phyloP scores from a whole-genome alignment of 768 basidiomycete genomes.

The Dioszegia crocea region DNA sequence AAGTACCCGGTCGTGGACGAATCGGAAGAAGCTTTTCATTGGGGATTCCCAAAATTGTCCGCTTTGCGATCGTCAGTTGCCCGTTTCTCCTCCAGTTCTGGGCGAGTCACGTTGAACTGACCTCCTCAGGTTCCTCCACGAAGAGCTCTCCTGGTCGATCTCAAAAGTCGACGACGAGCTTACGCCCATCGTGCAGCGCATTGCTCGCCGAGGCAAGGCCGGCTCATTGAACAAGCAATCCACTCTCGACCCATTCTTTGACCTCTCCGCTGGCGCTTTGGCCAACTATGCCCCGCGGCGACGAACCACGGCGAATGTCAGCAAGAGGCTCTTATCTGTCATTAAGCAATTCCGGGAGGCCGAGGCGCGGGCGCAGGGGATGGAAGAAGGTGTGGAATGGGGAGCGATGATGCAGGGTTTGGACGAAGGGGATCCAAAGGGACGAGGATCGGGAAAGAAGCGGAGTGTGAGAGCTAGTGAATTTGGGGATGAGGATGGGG shows the following conservation, averaged over 20 bases:
- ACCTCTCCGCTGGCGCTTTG: conserved; percentile 59
- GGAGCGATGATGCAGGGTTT: conserved; percentile 46
- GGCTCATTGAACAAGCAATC: conserved; percentile 71
- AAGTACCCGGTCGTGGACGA: conserved; percentile 84
- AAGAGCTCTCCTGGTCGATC: conserved; percentile 77
- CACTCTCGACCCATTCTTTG: conserved; percentile 70
- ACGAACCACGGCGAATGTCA: conserved; percentile 69
- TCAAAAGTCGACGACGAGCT: conserved; percentile 82
- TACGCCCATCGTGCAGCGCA: conserved; percentile 84
- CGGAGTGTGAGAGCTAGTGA: conserved; percentile 9
- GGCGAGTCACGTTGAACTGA: conserved; percentile 52
- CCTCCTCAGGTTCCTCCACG: conserved; percentile 54
- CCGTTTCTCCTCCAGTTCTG: neutral
- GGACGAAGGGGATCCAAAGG: conserved; percentile 43
- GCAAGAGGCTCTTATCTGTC: conserved; percentile 69
- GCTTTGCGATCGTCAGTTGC: conserved; percentile 68
- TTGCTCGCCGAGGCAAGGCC: conserved; percentile 72
- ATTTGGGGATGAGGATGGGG: conserved; percentile 4
- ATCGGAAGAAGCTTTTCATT: conserved; percentile 90
- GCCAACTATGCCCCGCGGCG: conserved; percentile 72
- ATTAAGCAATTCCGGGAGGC: conserved; percentile 48
- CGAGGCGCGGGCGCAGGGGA: conserved; percentile 29
- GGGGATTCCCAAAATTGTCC: conserved; percentile 95
- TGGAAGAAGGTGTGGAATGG: conserved; percentile 29
- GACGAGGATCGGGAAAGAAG: conserved; percentile 33